Conservation (phyloP, 139 green algal species). For the Micractinium conductrix region DNA sequence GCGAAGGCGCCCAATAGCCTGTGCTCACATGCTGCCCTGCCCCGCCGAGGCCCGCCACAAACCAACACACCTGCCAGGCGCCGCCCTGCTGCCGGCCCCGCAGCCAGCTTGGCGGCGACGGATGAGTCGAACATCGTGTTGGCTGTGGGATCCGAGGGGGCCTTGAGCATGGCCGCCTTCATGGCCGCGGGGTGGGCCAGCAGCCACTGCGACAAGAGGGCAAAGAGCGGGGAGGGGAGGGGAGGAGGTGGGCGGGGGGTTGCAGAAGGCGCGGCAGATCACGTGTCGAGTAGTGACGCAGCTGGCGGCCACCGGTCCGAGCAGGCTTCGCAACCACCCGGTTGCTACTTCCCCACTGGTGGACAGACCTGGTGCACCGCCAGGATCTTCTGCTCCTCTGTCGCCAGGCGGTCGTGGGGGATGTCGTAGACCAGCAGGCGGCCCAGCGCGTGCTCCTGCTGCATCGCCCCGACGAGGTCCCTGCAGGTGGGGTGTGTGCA, state of each 20-base stretch:
- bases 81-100: neutral
- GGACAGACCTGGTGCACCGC: slow-evolving; percentile 11
- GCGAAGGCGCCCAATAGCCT: too few species aligned
- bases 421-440: slow-evolving; percentile 39
- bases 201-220: slow-evolving; percentile 36
- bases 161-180: slow-evolving; percentile 37
- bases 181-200: slow-evolving; percentile 3
- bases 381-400: slow-evolving; percentile 28
- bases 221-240: too few species aligned
- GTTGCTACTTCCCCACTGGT: too few species aligned
- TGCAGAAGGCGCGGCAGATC: too few species aligned
- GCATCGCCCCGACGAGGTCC: slow-evolving; percentile 31
- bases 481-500: too few species aligned
- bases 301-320: too few species aligned
- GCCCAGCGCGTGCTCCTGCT: slow-evolving; percentile 27
- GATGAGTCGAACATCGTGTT: slow-evolving; percentile 27
- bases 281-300: too few species aligned
- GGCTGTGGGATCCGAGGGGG: neutral
- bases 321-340: too few species aligned
- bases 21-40: too few species aligned
- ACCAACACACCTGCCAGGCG: slow-evolving; percentile 25
- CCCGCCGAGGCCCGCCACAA: too few species aligned
- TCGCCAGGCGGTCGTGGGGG: slow-evolving; percentile 2
- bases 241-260: too few species aligned
- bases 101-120: slow-evolving; percentile 16